Conservation (phyloP, 129 eudicot genomes). For the Chrysanthemum lavandulifolium region DNA sequence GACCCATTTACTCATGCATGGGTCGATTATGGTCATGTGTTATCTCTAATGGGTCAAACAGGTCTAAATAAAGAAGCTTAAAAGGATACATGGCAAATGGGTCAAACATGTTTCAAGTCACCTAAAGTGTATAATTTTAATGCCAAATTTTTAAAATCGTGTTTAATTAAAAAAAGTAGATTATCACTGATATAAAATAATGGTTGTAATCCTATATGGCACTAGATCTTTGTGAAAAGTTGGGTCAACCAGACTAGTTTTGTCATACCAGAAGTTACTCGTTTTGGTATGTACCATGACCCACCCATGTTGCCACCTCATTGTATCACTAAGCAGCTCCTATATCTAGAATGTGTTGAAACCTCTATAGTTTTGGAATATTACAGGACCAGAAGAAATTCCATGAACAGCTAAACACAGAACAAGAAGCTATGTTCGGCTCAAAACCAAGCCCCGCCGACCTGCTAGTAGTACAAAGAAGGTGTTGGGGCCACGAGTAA, state of each 20-base stretch:
- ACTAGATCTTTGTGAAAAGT: background rate
- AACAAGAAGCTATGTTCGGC: constrained; percentile 61
- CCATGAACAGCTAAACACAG: constrained; percentile 68
- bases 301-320: background rate
- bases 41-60: background rate
- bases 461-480: constrained; percentile 60
- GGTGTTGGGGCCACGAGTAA: constrained; percentile 77
- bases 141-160: background rate
- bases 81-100: background rate
- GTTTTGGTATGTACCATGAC: background rate
- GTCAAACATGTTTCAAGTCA: background rate
- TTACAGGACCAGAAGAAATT: constrained; percentile 91
- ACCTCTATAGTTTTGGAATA: constrained; percentile 4
- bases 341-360: background rate
- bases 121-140: background rate
- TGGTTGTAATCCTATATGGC: too few relatives aligned
- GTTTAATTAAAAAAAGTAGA: too few relatives aligned
- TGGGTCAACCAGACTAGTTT: background rate
- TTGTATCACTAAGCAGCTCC: background rate
- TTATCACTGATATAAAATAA: too few relatives aligned
- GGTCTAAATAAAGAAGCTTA: background rate
- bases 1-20: too few relatives aligned
- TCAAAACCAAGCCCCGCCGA: constrained; percentile 94
- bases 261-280: background rate
- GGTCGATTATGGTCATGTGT: too few relatives aligned